Base-by-base conservation (phyloP, 1,284 basidiomycete species). In the Leccinum solheimii region DNA sequence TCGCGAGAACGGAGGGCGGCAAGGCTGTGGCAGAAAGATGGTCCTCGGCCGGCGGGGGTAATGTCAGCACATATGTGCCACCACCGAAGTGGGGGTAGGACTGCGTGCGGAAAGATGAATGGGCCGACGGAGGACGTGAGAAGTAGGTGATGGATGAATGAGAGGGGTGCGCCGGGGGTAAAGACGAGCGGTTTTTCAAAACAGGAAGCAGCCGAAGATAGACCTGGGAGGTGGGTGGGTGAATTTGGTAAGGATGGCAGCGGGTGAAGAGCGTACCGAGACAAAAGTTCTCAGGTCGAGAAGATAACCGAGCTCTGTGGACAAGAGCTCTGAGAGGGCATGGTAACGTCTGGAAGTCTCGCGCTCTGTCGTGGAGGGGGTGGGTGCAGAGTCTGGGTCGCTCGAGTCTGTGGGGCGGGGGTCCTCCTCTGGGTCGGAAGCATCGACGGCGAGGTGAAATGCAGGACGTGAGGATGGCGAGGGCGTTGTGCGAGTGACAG, bases 301-400 rank as follows among this genome's bases (percentile, higher is more conserved):
- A 13, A 94, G 81, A 72, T 97, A 97, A 6, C 86, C 85, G 19
- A 87, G 80, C 77, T 97, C 95, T 0, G 94, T 95, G 63, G 86
- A 82, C 36, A 96, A 81, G 36, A 97, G 80, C 76, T 97, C 95
- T 68, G 84, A 79, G 61, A 94, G 80, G 2, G 89, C 88, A 66
- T 93, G 86, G 64, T 83, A 86, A 59, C 81, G 81, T 60, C 85
- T 74, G n/a, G 78, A 62, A 45, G 79, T 69, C 61, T 86, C 83
- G 55, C 65, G 66, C n/a, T 69, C 65, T 3, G 45, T 21, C 10
- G 23, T n/a, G 40, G 40, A 19, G 26, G 45, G 36, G 19, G 30
- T 23, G 6, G 5, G n/a, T 19, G n/a, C 9, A 8, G 56, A 16
- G 16, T 65, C 58, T 5, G 43, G 63, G 19, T 55, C 57, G 10